phyloP scores from a whole-genome alignment of 1,139 yeast species.

The Diutina mesorugosa region DNA sequence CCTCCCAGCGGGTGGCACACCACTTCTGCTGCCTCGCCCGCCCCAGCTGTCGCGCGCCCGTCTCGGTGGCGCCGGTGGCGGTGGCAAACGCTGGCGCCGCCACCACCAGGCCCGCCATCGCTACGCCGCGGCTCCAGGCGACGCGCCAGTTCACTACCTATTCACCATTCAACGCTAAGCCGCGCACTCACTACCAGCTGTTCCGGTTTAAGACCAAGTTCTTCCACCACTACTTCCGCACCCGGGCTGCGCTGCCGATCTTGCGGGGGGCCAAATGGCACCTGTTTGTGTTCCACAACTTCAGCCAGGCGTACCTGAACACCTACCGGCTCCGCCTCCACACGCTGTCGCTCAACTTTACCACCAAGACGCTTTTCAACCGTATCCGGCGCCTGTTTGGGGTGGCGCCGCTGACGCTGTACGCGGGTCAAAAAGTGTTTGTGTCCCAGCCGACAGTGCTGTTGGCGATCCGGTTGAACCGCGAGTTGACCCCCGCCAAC shows the following conservation, averaged over 20 bases:
- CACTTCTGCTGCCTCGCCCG: not conserved
- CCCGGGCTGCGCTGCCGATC: not conserved
- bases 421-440: not conserved
- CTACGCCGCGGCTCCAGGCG: not conserved
- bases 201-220: not conserved
- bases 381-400: not conserved
- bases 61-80: not conserved
- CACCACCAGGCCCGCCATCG: not conserved
- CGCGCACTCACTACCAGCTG: not conserved
- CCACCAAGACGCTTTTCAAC: not conserved
- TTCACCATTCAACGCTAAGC: not conserved
- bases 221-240: not conserved
- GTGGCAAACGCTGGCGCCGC: not conserved
- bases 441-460: conserved; percentile 3
- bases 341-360: not conserved
- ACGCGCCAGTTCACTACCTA: not conserved
- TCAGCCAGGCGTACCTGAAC: not conserved
- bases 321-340: not conserved
- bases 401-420: not conserved
- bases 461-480: conserved; percentile 7
- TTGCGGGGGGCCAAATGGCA: not conserved
- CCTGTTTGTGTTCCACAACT: not conserved
- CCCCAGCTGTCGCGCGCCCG: not conserved
- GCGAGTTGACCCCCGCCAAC: conserved; percentile 21
- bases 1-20: not conserved